Conservation (phyloP, 108 stramenopile species). For the Mayamaea pseudoterrestris region DNA sequence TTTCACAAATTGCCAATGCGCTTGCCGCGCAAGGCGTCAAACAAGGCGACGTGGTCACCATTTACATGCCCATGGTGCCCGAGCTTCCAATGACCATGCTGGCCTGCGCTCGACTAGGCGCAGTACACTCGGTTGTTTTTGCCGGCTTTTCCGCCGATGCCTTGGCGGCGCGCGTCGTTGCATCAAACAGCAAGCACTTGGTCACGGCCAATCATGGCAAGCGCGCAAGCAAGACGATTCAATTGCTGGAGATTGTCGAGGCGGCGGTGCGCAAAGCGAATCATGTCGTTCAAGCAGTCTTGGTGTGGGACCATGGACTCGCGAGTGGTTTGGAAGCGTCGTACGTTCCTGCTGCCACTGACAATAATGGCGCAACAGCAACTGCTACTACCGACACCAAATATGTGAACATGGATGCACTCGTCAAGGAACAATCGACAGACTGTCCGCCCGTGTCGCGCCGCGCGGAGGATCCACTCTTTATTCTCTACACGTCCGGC, state of each 20-base stretch:
- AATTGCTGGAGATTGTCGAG: conserved; percentile 83
- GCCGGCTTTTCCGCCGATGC: conserved; percentile 94
- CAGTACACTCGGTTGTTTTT: conserved; percentile 94
- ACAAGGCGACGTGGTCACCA: conserved; percentile 89
- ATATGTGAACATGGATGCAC: conserved; percentile 81
- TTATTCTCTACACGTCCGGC: conserved; percentile 95
- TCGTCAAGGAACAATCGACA: conserved; percentile 75
- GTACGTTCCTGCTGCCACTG: too few species aligned
- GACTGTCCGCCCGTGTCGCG: conserved; percentile 91
- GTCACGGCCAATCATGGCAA: conserved; percentile 81
- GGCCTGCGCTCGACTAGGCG: conserved; percentile 95
- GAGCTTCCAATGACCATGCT: conserved; percentile 94
- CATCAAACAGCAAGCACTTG: conserved; percentile 68
- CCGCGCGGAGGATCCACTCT: conserved; percentile 92
- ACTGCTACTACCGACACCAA: too few species aligned
- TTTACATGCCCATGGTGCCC: conserved; percentile 99
- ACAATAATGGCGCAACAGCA: too few species aligned
- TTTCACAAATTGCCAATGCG: conserved; percentile 88
- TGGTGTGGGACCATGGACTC: conserved; percentile 80
- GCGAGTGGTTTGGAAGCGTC: conserved; percentile 4
- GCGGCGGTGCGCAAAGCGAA: conserved; percentile 57
- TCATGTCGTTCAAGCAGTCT: conserved; percentile 58
- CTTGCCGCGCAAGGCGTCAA: conserved; percentile 60
- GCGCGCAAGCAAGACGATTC: conserved; percentile 66
- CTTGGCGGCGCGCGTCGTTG: conserved; percentile 80